Evolutionary conservation across 768 basidiomycete species (phyloP).

Genomic region (Lentinula guzmanii): DNA sequence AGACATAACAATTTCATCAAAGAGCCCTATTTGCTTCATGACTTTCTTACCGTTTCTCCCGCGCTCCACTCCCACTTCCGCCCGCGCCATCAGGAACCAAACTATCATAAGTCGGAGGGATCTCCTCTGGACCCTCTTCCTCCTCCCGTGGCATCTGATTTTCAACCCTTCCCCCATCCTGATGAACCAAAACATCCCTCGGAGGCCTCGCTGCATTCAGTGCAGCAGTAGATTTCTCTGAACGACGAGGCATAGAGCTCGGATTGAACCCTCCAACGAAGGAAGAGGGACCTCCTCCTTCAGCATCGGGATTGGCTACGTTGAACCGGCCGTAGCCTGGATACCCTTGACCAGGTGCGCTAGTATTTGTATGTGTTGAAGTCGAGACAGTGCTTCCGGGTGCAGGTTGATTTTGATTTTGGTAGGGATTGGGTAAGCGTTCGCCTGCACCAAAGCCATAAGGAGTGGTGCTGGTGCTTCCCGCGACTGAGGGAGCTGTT

Average conservation of each 20-base stretch:
- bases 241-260: background rate
- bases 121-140: background rate
- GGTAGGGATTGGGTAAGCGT: background rate
- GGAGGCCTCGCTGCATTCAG: background rate
- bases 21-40: no score
- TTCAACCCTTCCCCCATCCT: background rate
- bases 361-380: background rate
- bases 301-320: background rate
- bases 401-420: background rate
- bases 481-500: background rate
- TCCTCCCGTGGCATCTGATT: background rate
- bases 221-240: background rate
- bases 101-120: conserved; percentile 1
- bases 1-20: no score
- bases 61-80: background rate
- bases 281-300: background rate
- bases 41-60: background rate
- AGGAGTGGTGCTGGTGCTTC: background rate
- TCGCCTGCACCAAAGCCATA: background rate
- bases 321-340: background rate
- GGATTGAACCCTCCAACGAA: background rate
- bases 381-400: background rate
- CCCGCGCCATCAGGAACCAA: background rate
- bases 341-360: background rate
- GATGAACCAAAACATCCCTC: background rate